Evolutionary conservation across 306 rosid species (phyloP).

Genomic region (Glycine latifolia): DNA sequence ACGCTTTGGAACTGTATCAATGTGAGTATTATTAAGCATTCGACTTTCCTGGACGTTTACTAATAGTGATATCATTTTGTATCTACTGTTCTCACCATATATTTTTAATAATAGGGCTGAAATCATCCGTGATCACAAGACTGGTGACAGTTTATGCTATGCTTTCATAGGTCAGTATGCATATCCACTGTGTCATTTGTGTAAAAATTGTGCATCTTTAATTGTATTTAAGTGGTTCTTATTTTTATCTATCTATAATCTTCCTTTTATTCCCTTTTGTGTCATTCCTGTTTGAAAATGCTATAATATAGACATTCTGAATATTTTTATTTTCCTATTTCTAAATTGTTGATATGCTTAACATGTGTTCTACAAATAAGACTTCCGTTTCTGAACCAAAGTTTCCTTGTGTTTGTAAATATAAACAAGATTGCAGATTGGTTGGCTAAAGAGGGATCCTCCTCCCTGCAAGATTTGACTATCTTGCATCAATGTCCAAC

Average conservation of each 20-base stretch:
- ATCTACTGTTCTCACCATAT: conserved; percentile 44
- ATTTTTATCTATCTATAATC: background rate
- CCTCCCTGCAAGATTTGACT: no score
- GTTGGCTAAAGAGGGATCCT: no score
- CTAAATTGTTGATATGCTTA: background rate
- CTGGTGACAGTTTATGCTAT: conserved; percentile 96
- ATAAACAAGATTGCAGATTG: background rate
- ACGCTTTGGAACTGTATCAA: conserved; percentile 80
- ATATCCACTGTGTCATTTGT: conserved; percentile 19
- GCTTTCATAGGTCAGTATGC: conserved; percentile 85
- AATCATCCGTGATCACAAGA: conserved; percentile 87
- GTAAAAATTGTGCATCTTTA: conserved; percentile 16
- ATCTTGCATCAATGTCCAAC: no score
- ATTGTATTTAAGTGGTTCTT: conserved; percentile 15
- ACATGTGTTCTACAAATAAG: background rate
- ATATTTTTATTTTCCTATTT: background rate
- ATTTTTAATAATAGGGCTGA: conserved; percentile 79
- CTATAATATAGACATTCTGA: background rate
- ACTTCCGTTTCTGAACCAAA: conserved; percentile 16
- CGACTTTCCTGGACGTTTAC: conserved; percentile 32
- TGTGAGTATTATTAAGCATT: conserved; percentile 65
- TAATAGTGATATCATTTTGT: conserved; percentile 29
- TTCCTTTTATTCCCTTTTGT: background rate
- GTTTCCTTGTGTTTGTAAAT: background rate
- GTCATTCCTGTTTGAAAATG: conserved; percentile 18